A percentile compares a stretch with the other conserved stretches of the same genome.
Evolutionary conservation across 73 alveolate species (phyloP).

Genomic region (Paramecium primaurelia): DNA sequence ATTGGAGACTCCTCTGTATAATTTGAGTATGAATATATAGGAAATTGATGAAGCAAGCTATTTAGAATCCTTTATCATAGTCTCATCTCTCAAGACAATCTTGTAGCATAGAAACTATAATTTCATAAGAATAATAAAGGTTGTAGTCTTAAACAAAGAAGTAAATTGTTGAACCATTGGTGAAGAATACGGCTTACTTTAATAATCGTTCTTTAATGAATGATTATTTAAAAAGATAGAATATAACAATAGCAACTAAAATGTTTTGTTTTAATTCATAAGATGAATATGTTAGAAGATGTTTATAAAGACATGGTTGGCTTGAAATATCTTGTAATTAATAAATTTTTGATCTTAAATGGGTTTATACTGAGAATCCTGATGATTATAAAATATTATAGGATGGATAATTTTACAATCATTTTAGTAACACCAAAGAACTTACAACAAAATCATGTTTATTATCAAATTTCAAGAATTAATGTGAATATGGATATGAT

Average conservation of each 20-base stretch:
- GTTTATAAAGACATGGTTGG: conserved; percentile 75
- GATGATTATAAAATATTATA: conserved; percentile 64
- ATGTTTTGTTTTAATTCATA: conserved; percentile 52
- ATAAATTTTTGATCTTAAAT: conserved; percentile 70
- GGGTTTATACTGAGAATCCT: conserved; percentile 70
- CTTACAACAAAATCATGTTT: conserved; percentile 75
- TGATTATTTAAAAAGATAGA: conserved; percentile 54
- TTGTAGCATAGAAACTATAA: neutral
- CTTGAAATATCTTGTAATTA: conserved; percentile 57
- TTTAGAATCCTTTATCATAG: neutral
- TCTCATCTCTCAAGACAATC: neutral
- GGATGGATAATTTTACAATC: conserved; percentile 71
- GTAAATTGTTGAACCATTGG: neutral
- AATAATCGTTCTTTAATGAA: conserved; percentile 49
- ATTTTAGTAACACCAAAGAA: conserved; percentile 74
- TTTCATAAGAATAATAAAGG: neutral
- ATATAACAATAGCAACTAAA: conserved; percentile 25
- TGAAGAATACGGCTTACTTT: neutral
- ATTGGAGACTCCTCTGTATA: neutral
- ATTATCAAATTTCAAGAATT: conserved; percentile 60
- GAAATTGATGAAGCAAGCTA: neutral
- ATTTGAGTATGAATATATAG: neutral
- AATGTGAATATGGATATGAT: conserved; percentile 58
- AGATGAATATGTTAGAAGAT: conserved; percentile 71
- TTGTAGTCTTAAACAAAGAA: neutral